Evolutionary conservation across 106 monocot genomes (phyloP).

Genomic region (Allium sativum): DNA sequence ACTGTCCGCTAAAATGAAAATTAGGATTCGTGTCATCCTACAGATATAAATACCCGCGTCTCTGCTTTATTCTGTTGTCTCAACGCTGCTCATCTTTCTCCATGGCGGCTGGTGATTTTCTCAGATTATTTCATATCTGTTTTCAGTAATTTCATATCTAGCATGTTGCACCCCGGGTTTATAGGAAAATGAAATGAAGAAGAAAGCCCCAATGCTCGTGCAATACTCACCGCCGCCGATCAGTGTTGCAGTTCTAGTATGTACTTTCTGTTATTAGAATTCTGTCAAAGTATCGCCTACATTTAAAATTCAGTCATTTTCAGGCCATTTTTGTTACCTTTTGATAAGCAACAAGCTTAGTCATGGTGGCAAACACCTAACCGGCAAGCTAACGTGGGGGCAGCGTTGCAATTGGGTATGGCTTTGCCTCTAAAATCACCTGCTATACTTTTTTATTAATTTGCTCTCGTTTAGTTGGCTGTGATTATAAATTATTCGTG

Average conservation of each 20-base stretch:
- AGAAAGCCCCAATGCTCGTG: conserved; percentile 18
- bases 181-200: conserved; percentile 12
- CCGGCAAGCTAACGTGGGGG: conserved; percentile 10
- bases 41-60: too few relatives aligned
- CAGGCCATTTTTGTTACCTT: not conserved
- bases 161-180: conserved; percentile 37
- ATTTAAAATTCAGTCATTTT: not conserved
- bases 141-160: not conserved
- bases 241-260: conserved; percentile 31
- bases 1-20: too few relatives aligned
- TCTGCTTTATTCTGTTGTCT: too few relatives aligned
- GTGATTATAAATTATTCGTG: conserved; percentile 43
- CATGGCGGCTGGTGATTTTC: too few relatives aligned
- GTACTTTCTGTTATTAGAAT: conserved; percentile 1
- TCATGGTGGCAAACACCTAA: conserved; percentile 8
- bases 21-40: too few relatives aligned
- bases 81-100: too few relatives aligned
- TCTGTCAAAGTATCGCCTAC: conserved; percentile 33
- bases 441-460: conserved; percentile 5
- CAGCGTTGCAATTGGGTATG: conserved; percentile 1
- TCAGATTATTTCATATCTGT: too few relatives aligned
- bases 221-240: conserved; percentile 16
- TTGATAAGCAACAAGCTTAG: conserved; percentile 2
- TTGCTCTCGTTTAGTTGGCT: conserved; percentile 8
- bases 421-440: conserved; percentile 20